Evolutionary conservation across 2,329 filamentous ascomycete genomes (phyloP), one percentile per base, ranked within the genome.

Genomic region (Sporothrix humicola): DNA sequence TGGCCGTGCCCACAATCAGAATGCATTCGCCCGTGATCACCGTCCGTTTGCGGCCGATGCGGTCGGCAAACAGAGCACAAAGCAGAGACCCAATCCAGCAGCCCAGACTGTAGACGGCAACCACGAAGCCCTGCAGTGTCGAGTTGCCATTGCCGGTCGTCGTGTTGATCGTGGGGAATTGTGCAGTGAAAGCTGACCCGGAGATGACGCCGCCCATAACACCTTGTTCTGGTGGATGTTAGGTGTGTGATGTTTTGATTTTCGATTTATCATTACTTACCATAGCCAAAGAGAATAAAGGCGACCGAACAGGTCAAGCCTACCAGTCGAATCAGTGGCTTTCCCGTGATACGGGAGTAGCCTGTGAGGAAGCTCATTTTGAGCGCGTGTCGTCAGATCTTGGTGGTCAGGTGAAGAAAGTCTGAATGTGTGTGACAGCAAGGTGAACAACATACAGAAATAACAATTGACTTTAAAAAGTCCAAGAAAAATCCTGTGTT

Each of bases 121-220:
- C 80, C 66, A 81, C 79, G 23, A 83, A 83, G 56, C 78, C 77
- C 26, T 79, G 76, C 52, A 79, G 77, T 2, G 75, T 7, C 0
- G 79, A 79, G 42, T 65, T 65, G 61, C 61, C 61, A n/a, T 65
- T 65, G 37, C 61, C 61, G 37, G n/a, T n/a, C 17, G 61, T 65
- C 15, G 61, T 65, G 61, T 65, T 65, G 42, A 65, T 65, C 2
- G 61, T 17, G 3, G 63, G 61, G 15, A 65, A 65, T 10, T 46
- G 61, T 3, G 31, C 61, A 6, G 61, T 65, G 15, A 48, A 65
- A 3, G n/a, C 37, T 8, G 37, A 46, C 17, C 37, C 61, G 17
- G 59, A 65, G 37, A 48, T 65, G 17, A 65, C 61, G 61, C 61
- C 61, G 4, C 61, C 61, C 61, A 65, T 65, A n/a, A 65, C 42